Conservation (phyloP, 2,329 filamentous ascomycete genomes). For the Thelonectria discophora region DNA sequence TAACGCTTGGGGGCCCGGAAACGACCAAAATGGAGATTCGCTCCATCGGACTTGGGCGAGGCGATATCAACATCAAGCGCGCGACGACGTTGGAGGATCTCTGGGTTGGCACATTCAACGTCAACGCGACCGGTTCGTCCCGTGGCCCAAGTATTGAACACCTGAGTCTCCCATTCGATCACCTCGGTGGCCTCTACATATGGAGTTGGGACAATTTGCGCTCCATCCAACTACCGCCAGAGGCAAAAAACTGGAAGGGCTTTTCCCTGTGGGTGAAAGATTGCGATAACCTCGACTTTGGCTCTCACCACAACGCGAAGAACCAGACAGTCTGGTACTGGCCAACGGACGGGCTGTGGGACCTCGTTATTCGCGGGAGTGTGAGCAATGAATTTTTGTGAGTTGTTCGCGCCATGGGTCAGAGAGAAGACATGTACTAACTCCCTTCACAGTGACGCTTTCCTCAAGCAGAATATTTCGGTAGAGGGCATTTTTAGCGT, state of each 20-base stretch:
- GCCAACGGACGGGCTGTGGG: not conserved
- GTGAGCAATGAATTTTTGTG: constrained; percentile 1
- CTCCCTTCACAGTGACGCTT: too few species aligned
- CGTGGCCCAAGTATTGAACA: not conserved
- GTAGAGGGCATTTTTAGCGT: too few species aligned
- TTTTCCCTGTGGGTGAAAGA: not conserved
- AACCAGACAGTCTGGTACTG: constrained; percentile 1
- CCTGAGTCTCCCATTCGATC: constrained; percentile 1
- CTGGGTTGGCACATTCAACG: not conserved
- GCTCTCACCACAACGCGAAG: not conserved
- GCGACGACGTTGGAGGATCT: not conserved
- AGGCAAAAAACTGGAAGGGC: not conserved
- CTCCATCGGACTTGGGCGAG: not conserved
- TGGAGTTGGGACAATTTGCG: not conserved
- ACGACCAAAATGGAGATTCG: not conserved
- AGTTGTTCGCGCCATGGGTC: too few species aligned
- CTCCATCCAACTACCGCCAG: not conserved
- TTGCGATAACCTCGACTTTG: not conserved
- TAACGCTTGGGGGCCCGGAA: not conserved
- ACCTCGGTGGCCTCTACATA: not conserved
- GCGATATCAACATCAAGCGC: not conserved
- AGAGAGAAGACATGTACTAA: too few species aligned
- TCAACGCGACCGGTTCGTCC: not conserved
- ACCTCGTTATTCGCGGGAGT: not conserved
- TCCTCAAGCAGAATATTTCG: too few species aligned